Conservation (phyloP, 257 asterid species). For the Solanum clarkiae region DNA sequence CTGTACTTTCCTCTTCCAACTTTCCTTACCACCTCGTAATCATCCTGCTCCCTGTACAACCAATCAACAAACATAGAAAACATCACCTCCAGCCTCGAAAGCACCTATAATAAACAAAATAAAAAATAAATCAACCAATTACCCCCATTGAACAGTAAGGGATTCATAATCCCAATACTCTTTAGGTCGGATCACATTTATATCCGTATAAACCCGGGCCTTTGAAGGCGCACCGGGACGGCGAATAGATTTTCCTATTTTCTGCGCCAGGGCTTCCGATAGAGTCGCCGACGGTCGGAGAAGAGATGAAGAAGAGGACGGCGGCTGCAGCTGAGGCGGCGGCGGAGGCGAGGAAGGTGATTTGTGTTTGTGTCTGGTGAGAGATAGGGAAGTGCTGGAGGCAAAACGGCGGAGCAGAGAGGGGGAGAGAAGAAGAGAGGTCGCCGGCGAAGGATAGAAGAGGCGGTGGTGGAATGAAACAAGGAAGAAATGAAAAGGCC, state of each 20-base stretch:
- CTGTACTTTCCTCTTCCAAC: slow-evolving; percentile 96
- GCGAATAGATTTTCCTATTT: slow-evolving; percentile 81
- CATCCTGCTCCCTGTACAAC: slow-evolving; percentile 69
- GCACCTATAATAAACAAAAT: background rate
- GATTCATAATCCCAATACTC: slow-evolving; percentile 96
- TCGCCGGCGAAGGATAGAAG: background rate
- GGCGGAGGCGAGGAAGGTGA: slow-evolving; percentile 1
- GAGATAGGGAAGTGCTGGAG: slow-evolving; percentile 7
- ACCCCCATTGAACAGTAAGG: slow-evolving; percentile 96
- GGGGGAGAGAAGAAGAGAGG: background rate
- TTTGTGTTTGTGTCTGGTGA: slow-evolving; percentile 7
- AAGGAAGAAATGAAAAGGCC: slow-evolving; percentile 63
- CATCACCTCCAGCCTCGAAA: background rate
- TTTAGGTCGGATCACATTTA: slow-evolving; percentile 77
- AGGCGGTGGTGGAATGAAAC: slow-evolving; percentile 22
- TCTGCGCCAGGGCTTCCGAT: slow-evolving; percentile 67
- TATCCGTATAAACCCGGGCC: slow-evolving; percentile 74
- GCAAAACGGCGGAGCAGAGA: slow-evolving; percentile 26
- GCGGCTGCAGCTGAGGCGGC: background rate
- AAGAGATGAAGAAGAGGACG: slow-evolving; percentile 13
- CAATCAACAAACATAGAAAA: slow-evolving; percentile 7
- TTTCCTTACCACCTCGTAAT: slow-evolving; percentile 89
- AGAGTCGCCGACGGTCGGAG: slow-evolving; percentile 13
- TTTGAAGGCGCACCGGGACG: slow-evolving; percentile 76
- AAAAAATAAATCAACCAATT: background rate